phyloP scores from a whole-genome alignment of 805 yeast genomes.

The Middelhovenomyces tepae region DNA sequence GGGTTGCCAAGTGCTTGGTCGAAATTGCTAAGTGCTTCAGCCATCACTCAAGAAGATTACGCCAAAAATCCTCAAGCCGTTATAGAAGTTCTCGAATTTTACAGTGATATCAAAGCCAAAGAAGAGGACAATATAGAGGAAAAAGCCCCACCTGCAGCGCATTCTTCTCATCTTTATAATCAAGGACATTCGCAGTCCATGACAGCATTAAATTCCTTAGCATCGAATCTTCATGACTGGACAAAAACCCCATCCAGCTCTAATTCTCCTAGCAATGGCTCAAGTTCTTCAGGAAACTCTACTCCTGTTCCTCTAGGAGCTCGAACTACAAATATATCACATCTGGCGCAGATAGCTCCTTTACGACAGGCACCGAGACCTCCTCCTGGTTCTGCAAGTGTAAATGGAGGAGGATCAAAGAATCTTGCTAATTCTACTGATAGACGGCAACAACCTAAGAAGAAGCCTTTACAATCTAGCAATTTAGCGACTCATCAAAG shows the following conservation, averaged over 20 bases:
- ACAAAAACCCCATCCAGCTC: constrained; percentile 15
- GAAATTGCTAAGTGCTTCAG: constrained; percentile 67
- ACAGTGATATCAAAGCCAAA: no score
- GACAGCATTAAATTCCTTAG: no score
- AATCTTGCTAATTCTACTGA: no score
- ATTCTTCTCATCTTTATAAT: neutral
- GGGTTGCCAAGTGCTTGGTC: constrained; percentile 96
- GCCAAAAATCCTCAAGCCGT: constrained; percentile 91
- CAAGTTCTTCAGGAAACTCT: constrained; percentile 1
- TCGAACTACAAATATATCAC: constrained; percentile 16
- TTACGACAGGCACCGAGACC: constrained; percentile 17
- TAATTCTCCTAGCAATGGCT: constrained; percentile 2
- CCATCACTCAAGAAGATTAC: constrained; percentile 82
- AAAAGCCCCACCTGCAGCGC: constrained; percentile 1
- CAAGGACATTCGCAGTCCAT: neutral
- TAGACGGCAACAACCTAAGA: constrained; percentile 7
- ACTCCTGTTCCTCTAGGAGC: constrained; percentile 9
- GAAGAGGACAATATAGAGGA: neutral
- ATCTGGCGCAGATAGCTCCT: constrained; percentile 20
- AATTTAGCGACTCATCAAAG: no score
- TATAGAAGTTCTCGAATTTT: constrained; percentile 80
- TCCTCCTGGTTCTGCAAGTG: no score
- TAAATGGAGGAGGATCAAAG: no score
- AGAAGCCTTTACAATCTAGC: constrained; percentile 2
- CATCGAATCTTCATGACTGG: constrained; percentile 19